Base-by-base conservation (phyloP, 495 filamentous ascomycete genomes). In the Coniosporium apollinis region DNA sequence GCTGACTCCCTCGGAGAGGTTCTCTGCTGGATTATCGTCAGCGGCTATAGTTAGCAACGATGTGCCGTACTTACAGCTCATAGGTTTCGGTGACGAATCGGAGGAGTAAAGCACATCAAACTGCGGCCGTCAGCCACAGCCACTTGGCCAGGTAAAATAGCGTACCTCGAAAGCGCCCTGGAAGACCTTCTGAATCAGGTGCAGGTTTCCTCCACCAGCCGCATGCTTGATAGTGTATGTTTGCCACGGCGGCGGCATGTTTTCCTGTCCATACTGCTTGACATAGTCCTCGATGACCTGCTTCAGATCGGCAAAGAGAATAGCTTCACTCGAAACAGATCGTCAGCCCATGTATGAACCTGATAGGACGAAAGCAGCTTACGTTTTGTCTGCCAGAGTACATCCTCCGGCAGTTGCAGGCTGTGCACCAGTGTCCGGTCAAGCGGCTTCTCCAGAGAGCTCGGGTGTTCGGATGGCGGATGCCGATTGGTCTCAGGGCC, bases 31-130 rank as follows among this genome's bases (percentile, higher is more conserved):
- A 22, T 56, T 8, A 8, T 9, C 1, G 17, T 32, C 17, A 32
- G 30, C 30, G 1, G 9, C 11, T 19, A 8, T 8, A 25, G 8
- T 50, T 22, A 10, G 9, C 18, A 11, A 43, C 11, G 15, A 8
- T 32, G 8, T 32, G 30, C 30, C 10, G n/a, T n/a, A 32, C 58
- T 56, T 54, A 72, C 70, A 74, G 7, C 67, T 75, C 39, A 79
- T 45, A 2, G 60, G 53, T 20, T 66, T 46, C 8, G 69, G 65
- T 2, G 75, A 70, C 14, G 82, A 87, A 30, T 60, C 72, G 40
- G 87, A 94, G 3, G 82, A 83, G 61, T 81, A 96, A 17, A 96
- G 65, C 28, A 96, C 64, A 48, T 97, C 89, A 46, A 97, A 96
- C 66, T 89, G 37, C 15, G n/a, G n/a, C 33, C n/a, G 11, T 38